A percentile compares a stretch with the other conserved stretches of the same genome.
phyloP scores from a whole-genome alignment of 164 flowering plant species.

The Chimonanthus praecox region DNA sequence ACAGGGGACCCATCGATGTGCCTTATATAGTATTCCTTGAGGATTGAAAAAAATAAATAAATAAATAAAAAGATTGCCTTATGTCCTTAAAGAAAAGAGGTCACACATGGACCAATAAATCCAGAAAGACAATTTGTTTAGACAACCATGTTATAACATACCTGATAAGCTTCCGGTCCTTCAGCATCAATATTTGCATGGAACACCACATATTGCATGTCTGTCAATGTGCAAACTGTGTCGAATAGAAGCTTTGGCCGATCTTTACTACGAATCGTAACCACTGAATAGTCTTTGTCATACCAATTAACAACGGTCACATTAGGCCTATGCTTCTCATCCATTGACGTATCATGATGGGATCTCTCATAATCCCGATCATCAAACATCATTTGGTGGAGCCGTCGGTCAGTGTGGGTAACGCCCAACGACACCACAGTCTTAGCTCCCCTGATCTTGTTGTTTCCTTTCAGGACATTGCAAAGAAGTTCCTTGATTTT shows the following conservation, averaged over 20 bases:
- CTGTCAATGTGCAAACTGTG: conserved; percentile 84
- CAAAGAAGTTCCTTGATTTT: conserved; percentile 55
- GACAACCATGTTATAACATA: conserved; percentile 9
- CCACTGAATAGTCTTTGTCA: conserved; percentile 79
- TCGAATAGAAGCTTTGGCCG: conserved; percentile 89
- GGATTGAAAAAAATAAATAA: not conserved
- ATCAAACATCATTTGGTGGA: conserved; percentile 95
- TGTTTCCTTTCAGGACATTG: conserved; percentile 71
- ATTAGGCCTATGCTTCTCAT: conserved; percentile 49
- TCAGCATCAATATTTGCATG: conserved; percentile 77
- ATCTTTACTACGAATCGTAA: conserved; percentile 71
- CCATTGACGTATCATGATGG: conserved; percentile 23
- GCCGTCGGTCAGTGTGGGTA: conserved; percentile 78
- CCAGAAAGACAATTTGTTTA: not conserved
- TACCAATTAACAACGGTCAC: conserved; percentile 69
- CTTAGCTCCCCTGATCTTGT: conserved; percentile 53
- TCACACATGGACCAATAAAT: not conserved
- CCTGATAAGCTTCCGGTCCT: conserved; percentile 82
- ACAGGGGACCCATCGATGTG: conserved; percentile 79
- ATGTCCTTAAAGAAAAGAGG: not conserved
- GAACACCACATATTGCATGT: conserved; percentile 92
- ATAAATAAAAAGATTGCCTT: not conserved
- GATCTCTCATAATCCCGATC: conserved; percentile 70
- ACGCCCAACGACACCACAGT: conserved; percentile 53
- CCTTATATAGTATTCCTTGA: conserved; percentile 73